Evolutionary conservation across 2,329 filamentous ascomycete species (phyloP).

Genomic region (Scytalidium sp.): DNA sequence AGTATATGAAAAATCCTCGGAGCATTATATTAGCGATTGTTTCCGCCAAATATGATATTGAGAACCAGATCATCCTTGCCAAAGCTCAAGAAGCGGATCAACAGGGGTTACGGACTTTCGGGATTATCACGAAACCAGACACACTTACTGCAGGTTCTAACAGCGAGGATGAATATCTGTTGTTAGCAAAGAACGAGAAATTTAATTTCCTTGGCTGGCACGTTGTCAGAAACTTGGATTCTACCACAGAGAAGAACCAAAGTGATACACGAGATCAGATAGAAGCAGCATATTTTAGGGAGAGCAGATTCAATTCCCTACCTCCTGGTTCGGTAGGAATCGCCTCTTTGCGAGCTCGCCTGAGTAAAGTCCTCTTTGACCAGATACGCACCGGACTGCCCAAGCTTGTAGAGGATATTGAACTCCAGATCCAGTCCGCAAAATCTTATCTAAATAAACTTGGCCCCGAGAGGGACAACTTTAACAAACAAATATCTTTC

Average conservation of each 20-base stretch:
- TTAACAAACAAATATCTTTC: slow-evolving; percentile 1
- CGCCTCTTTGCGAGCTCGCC: slow-evolving; percentile 6
- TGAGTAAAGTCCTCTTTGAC: slow-evolving; percentile 8
- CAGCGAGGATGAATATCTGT: slow-evolving; percentile 27
- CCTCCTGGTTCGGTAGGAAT: slow-evolving; percentile 6
- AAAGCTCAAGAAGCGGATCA: slow-evolving; percentile 27
- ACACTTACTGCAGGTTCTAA: slow-evolving; percentile 27
- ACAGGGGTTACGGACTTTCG: slow-evolving; percentile 28
- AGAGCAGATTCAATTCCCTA: slow-evolving; percentile 8
- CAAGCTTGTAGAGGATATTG: slow-evolving; percentile 5
- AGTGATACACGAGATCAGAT: slow-evolving; percentile 2
- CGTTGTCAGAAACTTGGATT: slow-evolving; percentile 36
- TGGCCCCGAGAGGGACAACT: not conserved
- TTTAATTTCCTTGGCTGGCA: slow-evolving; percentile 42
- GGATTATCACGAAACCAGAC: slow-evolving; percentile 42
- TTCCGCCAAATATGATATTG: slow-evolving; percentile 34
- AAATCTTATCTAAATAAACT: slow-evolving; percentile 2
- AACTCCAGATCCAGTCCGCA: not conserved
- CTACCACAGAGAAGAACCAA: slow-evolving; percentile 30
- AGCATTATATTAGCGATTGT: slow-evolving; percentile 48
- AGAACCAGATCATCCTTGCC: slow-evolving; percentile 33
- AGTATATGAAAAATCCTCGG: slow-evolving; percentile 51
- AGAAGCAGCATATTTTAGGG: slow-evolving; percentile 10
- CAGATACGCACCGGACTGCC: slow-evolving; percentile 7
- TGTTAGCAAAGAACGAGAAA: slow-evolving; percentile 34